Conservation (phyloP, 75 land plant genomes). For the Selaginella tamariscina region DNA sequence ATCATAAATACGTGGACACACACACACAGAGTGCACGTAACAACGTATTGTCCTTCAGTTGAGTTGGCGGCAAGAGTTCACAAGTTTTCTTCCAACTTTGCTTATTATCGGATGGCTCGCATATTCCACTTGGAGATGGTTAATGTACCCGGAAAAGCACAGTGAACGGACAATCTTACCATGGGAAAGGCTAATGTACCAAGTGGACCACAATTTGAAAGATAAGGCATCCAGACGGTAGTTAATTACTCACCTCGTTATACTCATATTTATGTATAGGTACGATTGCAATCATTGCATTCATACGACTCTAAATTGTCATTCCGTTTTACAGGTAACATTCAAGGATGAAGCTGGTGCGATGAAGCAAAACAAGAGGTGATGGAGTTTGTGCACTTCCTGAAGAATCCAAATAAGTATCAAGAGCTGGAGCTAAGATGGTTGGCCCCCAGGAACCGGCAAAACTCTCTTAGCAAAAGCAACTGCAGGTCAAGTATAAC, state of each 20-base stretch:
- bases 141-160: conserved; percentile 18
- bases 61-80: conserved; percentile 35
- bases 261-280: too few relatives aligned
- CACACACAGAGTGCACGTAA: too few relatives aligned
- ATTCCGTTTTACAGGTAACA: conserved; percentile 48
- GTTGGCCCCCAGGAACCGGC: conserved; percentile 65
- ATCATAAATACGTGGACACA: too few relatives aligned
- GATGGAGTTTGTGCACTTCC: conserved; percentile 47
- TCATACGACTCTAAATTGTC: too few relatives aligned
- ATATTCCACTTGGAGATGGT: neutral
- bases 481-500: too few relatives aligned
- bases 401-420: conserved; percentile 46
- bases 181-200: conserved; percentile 38
- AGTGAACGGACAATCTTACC: conserved; percentile 38
- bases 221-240: conserved; percentile 38
- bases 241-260: too few relatives aligned
- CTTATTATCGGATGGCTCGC: conserved; percentile 32
- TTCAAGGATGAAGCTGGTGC: conserved; percentile 85
- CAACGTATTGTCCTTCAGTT: too few relatives aligned
- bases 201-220: conserved; percentile 41
- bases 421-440: conserved; percentile 32
- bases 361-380: conserved; percentile 52
- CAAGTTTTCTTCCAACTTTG: conserved; percentile 31
- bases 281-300: too few relatives aligned
- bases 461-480: conserved; percentile 60